Base-by-base conservation (phyloP, 208 protist genomes). In the Wallacemonas rigidus region DNA sequence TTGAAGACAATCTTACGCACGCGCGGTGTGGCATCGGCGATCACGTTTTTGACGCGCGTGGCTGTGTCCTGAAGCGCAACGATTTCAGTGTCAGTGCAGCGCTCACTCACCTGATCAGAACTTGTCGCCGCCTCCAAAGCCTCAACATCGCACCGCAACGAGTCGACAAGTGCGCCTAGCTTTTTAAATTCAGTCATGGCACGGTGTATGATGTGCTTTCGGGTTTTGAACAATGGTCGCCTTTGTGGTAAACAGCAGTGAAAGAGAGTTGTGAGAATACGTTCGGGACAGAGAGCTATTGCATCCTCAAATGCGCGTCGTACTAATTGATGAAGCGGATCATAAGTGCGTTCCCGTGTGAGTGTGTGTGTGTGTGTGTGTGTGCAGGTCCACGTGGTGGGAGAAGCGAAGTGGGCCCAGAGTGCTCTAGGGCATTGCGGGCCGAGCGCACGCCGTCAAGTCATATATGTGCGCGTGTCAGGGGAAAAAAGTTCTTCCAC, bases 151-250 rank as follows among this genome's bases (percentile, higher is more conserved):
- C 69, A 38, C 54, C 67, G 39, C 14, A 89, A 76, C 51, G 80
- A 48, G 41, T 74, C 72, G n/a, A 83, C 63, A 6, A 87, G 75
- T 1, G 75, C 55, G 14, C 67, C 76, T 2, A 92, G 58, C 68
- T 89, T 92, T 68, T 92, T 92, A 51, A 85, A 92, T 72, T 92
- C 87, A 2, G 87, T 92, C 87, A 92, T 92, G 26, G 26, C 26
- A 26, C 26, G 26, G 26, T 26, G 26, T 26, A 26, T 26, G 26
- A 26, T 26, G 26, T 26, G 26, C 26, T 26, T 26, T 26, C 26
- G 26, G 26, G 26, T 26, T 26, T 26, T 26, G 26, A 26, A 26
- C 26, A 26, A 26, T 26, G 26, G 26, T 26, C 26, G 26, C 26
- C 26, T 26, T 26, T 26, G 26, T 26, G n/a, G 12, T 38, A 38